phyloP scores from a whole-genome alignment of 2,329 filamentous ascomycete species.

The Mycosphaerella arachidis region DNA sequence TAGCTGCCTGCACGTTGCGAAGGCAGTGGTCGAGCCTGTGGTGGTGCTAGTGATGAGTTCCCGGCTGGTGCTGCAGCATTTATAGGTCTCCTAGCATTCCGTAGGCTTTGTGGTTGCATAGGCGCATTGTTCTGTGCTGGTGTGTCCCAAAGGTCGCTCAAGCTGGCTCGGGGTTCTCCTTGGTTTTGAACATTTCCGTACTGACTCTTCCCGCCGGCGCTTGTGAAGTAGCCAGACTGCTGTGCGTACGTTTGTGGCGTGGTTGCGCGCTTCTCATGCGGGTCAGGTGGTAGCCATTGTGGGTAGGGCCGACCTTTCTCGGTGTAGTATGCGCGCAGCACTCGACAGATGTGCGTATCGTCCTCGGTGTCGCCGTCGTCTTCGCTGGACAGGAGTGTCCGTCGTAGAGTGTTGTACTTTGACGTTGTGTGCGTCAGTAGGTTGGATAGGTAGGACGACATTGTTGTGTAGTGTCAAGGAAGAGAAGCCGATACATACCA shows the following conservation, averaged over 20 bases:
- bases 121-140: constrained; percentile 37
- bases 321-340: constrained; percentile 85
- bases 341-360: constrained; percentile 90
- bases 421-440: constrained; percentile 55
- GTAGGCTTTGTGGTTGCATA: constrained; percentile 43
- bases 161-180: constrained; percentile 41
- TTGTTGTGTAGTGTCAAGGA: constrained; percentile 36
- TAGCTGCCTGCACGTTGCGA: constrained; percentile 72
- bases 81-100: constrained; percentile 24
- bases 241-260: constrained; percentile 34
- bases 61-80: constrained; percentile 12
- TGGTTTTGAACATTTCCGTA: constrained; percentile 27
- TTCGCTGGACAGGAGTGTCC: constrained; percentile 62
- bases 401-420: constrained; percentile 55
- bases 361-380: constrained; percentile 62
- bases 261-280: constrained; percentile 55
- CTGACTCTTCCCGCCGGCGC: constrained; percentile 31
- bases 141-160: constrained; percentile 58
- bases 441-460: constrained; percentile 79
- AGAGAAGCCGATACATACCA: neutral
- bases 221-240: constrained; percentile 30
- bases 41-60: constrained; percentile 32
- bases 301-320: constrained; percentile 82
- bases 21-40: constrained; percentile 56
- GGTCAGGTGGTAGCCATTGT: constrained; percentile 82